Base-by-base conservation (phyloP, 192 early-diverging fungal species). In the Podila clonocystis region DNA sequence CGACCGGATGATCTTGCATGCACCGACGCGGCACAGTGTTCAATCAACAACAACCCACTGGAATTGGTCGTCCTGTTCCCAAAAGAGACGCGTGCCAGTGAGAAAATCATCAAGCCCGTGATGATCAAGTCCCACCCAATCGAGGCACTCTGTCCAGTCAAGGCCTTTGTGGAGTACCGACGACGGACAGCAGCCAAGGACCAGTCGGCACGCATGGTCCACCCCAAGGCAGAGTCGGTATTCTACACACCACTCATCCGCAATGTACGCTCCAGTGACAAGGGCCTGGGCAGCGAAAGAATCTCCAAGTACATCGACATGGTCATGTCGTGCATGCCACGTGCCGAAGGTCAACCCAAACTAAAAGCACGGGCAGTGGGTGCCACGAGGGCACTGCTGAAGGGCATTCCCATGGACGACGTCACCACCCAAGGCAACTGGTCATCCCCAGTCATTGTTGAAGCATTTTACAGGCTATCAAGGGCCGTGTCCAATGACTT, bases 271-370 rank as follows among this genome's bases (percentile, higher is more conserved):
- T 33, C 20, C 26, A 9, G n/a, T 1, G 57, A 69, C 12, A 9
- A 24, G 3, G 6, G 22, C 5, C 5, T 62, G 2, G 59, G 68
- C 2, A 26, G 36, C 29, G 58, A 70, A 28, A 48, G 68, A 13
- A 50, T 70, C 58, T 17, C 58, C 9, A 62, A 62, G 20, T 48
- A 70, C 48, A 70, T 70, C 58, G 68, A 34, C 45, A 15, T 62
- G 29, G 62, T 70, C 38, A 30, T 28, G 1, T 38, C 17, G 19
- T 12, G 49, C 24, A 30, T 12, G 9, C 36, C 60, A 2, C 59
- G 58, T 11, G 28, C 33, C 19, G 59, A 59, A 24, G n/a, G n/a
- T n/a, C n/a, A n/a, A 24, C 15, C 12, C n/a, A 31, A 9, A 15
- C 50, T 30, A 58, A 70, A 61, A 24, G 48, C 68, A 7, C 24